Base-by-base conservation (phyloP, 345 rosid genomes). In the Rhodamnia argentea region DNA sequence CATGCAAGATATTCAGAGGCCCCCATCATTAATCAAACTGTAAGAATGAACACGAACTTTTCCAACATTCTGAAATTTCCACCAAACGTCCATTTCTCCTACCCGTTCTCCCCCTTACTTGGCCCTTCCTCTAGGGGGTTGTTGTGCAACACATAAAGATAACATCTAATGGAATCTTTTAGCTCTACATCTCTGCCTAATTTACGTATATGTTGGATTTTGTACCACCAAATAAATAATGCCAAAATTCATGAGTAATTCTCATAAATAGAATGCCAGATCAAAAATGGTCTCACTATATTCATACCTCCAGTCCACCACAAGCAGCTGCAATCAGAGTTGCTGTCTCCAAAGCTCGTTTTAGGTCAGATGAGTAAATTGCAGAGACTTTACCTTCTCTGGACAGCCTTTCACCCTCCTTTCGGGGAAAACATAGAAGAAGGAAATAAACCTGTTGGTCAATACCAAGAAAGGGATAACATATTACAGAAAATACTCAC, bases 341-440 rank as follows among this genome's bases (percentile, higher is more conserved):
- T 18, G 98, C 99, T 16, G 98, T 95, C 89, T 90, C 96, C 56
- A 89, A 88, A 40, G 98, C 99, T 88, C 98, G 94, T 87, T 95
- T 95, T 88, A 96, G 89, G 86, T 96, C 96, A 88, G 99, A 96
- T 87, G 98, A 92, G 88, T 95, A 96, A 1, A 96, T 89, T 56
- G 87, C 91, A 83, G 95, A 90, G 84, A 94, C 85, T 86, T 93
- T 92, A 60, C 90, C 90, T 87, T 93, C 99, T 86, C 87, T 88
- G 32, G 95, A 90, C 59, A 96, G 88, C 75, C 96, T 88, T 15
- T 92, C 92, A 40, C 97, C 98, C 74, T 94, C 95, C 98, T 96
- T 87, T 40, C 50, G 8, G 47, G 70, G 83, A 86, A 83, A 83
- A 62, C 23, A 18, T 14, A 8, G 12, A 83, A 82, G 74, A 56